A percentile compares a stretch with the other conserved stretches of the same genome.
phyloP scores from a whole-genome alignment of 306 rosid species.

The Hippophae tibetana region DNA sequence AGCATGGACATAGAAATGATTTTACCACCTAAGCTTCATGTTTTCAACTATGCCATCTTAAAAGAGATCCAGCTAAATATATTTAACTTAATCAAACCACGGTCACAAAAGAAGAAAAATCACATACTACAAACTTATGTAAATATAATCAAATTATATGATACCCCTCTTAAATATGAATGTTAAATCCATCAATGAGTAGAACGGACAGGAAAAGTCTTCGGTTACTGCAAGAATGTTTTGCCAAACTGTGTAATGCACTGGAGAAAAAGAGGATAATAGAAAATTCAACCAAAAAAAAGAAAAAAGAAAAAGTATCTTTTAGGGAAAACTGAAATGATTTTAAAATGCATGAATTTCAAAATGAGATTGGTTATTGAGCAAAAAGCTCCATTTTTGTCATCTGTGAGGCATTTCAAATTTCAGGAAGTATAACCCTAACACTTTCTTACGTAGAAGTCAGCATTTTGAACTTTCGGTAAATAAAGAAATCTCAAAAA shows the following conservation, averaged over 20 bases:
- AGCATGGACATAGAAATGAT: conserved; percentile 37
- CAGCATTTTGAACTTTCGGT: too few relatives aligned
- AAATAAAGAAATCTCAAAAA: too few relatives aligned
- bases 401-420: too few relatives aligned
- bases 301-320: neutral
- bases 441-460: too few relatives aligned
- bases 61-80: conserved; percentile 7
- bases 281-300: neutral
- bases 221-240: conserved; percentile 54
- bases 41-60: conserved; percentile 12
- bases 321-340: neutral
- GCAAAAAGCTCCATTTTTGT: neutral
- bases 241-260: conserved; percentile 1
- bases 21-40: conserved; percentile 18
- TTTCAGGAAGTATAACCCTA: too few relatives aligned
- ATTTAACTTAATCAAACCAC: conserved; percentile 4
- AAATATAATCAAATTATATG: too few relatives aligned
- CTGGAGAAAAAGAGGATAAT: neutral
- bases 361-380: neutral
- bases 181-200: too few relatives aligned
- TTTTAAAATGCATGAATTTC: too few relatives aligned
- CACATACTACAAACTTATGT: too few relatives aligned
- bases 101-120: conserved; percentile 9
- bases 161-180: too few relatives aligned
- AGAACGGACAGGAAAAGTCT: conserved; percentile 74